Evolutionary conservation across 164 flowering plant species (phyloP), one percentile per base, ranked within the genome.

Genomic region (Sedum album): DNA sequence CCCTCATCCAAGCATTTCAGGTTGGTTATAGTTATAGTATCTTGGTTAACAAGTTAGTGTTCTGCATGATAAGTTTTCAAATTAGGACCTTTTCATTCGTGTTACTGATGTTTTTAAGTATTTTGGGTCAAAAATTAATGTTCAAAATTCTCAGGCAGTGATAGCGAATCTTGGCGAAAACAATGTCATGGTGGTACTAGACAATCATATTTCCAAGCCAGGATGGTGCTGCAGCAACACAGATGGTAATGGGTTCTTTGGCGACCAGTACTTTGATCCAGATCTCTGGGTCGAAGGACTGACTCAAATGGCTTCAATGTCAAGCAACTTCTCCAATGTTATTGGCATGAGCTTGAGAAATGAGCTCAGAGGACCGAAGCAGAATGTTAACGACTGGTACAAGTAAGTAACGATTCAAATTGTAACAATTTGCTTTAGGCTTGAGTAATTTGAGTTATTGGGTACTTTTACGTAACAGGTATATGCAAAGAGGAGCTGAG

Each of bases 321-420:
- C 88, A 70, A 85, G 74, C 0, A 77, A 73, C 48, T 74, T 76
- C 13, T 8, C 75, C 28, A 74, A 84, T 77, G 93, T 93, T 7
- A 79, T 91, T 8, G 97, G 83, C 31, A 86, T 93, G 97, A 93
- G 97, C 78, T 73, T 91, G 66, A 85, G 98, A 76, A 93, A 93
- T 66, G 97, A 93, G 75, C 96, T 87, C 39, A 80, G 96, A 28
- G 97, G 98, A 6, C 77, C 88, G 6, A 86, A 68, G 73, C 89
- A 89, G 68, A 93, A 84, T 48, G 73, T 71, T 1, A 68, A 68
- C 0, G 85, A 75, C 68, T 91, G 97, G 97, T 91, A 80, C 85
- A 89, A 76, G 95, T 92, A 83, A 17, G 15, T 33, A 35, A 9
- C 5, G 2, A n/a, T 39, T 14, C 20, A 10, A 41, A 25, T 26